A percentile compares a stretch with the other conserved stretches of the same genome.
Conservation (phyloP, 495 filamentous ascomycete species). For the Penicillium diatomitis region DNA sequence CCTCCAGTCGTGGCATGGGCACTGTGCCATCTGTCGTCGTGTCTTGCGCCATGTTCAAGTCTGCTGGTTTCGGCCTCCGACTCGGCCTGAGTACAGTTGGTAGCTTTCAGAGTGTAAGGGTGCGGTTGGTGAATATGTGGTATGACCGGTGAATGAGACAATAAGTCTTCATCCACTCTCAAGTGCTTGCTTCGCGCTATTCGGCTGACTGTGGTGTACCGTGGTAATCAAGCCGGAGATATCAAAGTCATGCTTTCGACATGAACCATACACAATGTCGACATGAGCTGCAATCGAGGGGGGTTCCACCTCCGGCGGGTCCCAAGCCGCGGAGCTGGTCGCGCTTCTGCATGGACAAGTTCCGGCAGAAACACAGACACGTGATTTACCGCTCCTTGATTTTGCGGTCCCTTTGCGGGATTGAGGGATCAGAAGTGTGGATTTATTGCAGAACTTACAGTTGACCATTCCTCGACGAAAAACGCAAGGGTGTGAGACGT, state of each 20-base stretch:
- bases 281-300: conserved; percentile 1
- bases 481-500: too few species aligned
- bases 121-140: conserved; percentile 4
- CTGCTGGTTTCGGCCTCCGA: background rate
- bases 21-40: conserved; percentile 32
- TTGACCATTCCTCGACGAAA: too few species aligned
- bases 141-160: background rate
- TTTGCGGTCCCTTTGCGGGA: conserved; percentile 8
- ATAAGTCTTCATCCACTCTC: too few species aligned
- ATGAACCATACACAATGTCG: background rate
- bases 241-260: background rate
- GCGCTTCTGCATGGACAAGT: background rate
- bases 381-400: conserved; percentile 19
- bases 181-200: too few species aligned
- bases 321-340: conserved; percentile 13
- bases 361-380: conserved; percentile 14
- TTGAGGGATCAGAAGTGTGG: background rate
- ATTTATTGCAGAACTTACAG: too few species aligned
- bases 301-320: conserved; percentile 1
- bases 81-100: too few species aligned
- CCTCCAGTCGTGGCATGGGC: conserved; percentile 39
- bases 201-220: too few species aligned
- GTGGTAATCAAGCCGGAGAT: background rate
- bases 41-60: conserved; percentile 28
- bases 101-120: background rate